These are phyloP conservation scores for Neurospora africana DNA, from an alignment of 495 filamentous ascomycete genomes.

Conservation along the genomic window DNA sequence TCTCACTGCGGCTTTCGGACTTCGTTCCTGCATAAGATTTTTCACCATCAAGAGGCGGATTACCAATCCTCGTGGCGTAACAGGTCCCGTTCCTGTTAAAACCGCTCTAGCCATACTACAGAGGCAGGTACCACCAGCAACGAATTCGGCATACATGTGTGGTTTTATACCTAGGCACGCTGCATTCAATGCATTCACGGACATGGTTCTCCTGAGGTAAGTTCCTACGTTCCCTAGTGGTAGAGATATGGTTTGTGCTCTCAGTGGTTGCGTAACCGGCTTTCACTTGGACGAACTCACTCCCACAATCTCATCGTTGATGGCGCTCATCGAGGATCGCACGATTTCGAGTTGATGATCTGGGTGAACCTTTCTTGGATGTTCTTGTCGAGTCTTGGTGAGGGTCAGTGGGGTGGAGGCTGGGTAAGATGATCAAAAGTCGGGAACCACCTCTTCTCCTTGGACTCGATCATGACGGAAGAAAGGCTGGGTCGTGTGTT, in stretches of 20 bases:
- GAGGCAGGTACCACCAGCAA: background rate
- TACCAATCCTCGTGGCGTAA: background rate
- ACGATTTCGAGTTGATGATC: background rate
- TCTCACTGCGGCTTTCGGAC: background rate
- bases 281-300: background rate
- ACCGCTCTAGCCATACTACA: background rate
- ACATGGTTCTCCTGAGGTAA: background rate
- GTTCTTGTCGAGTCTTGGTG: background rate
- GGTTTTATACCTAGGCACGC: background rate
- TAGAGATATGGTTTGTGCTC: background rate
- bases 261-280: background rate
- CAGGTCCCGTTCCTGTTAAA: background rate
- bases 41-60: background rate
- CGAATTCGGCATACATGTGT: background rate
- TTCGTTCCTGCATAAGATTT: background rate
- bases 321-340: background rate
- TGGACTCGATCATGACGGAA: background rate
- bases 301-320: background rate
- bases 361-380: background rate
- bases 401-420: background rate
- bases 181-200: background rate
- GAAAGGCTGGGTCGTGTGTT: background rate
- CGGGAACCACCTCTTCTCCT: background rate
- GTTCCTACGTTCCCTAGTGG: background rate
- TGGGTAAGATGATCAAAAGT: no score